phyloP scores from a whole-genome alignment of 2,329 filamentous ascomycete species.

The Aspergillus sp. region DNA sequence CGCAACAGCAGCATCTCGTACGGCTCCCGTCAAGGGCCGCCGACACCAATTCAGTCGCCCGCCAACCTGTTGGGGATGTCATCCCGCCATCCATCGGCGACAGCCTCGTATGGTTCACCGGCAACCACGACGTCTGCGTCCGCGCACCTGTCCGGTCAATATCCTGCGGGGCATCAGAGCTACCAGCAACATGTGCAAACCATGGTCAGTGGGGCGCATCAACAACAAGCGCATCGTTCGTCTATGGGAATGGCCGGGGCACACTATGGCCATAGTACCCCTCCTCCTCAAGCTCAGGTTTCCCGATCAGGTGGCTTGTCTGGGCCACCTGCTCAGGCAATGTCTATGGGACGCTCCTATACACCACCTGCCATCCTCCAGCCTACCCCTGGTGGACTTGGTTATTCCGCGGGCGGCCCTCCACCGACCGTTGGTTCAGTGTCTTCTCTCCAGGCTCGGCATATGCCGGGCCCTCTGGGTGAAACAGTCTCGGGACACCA shows the following conservation, averaged over 20 bases:
- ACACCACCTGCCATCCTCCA: conserved; percentile 38
- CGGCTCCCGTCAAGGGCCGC: conserved; percentile 30
- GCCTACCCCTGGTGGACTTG: conserved; percentile 28
- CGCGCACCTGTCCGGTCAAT: conserved; percentile 20
- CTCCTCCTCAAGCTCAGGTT: conserved; percentile 30
- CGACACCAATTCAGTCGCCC: conserved; percentile 31
- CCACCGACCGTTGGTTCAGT: conserved; percentile 20
- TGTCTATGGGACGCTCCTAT: conserved; percentile 36
- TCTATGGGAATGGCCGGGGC: conserved; percentile 29
- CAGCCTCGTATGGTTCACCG: conserved; percentile 27
- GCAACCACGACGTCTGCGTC: conserved; percentile 23
- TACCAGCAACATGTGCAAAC: conserved; percentile 41
- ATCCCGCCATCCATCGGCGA: conserved; percentile 25
- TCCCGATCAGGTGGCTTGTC: conserved; percentile 24
- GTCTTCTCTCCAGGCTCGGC: conserved; percentile 28
- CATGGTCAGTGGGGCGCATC: conserved; percentile 37
- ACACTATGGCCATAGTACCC: conserved; percentile 34
- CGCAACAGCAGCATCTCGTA: conserved; percentile 30
- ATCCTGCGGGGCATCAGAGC: conserved; percentile 23
- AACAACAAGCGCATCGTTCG: conserved; percentile 32
- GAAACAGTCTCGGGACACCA: conserved; percentile 31
- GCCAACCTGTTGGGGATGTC: conserved; percentile 27
- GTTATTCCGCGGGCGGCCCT: conserved; percentile 28
- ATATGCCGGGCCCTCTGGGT: conserved; percentile 22
- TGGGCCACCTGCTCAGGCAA: conserved; percentile 24